Conservation (phyloP, 2,329 filamentous ascomycete species). For the Neoscytalidium dimidiatum region DNA sequence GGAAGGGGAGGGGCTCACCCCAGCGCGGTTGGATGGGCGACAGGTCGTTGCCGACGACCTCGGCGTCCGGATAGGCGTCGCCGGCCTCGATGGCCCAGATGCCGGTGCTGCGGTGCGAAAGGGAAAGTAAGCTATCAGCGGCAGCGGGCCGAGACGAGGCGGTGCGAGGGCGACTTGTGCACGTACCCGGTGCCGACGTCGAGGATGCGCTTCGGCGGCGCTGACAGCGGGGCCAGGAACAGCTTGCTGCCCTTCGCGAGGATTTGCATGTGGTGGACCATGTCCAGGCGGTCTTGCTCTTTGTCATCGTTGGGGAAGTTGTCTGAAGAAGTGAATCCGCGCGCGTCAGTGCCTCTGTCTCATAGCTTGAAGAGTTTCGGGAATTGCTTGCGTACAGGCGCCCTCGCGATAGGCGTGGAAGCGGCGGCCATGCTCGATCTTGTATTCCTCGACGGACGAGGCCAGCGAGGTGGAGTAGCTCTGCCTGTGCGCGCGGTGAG, state of each 20-base stretch:
- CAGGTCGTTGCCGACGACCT: slow-evolving; percentile 45
- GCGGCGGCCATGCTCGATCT: slow-evolving; percentile 32
- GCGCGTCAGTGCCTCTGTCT: background rate
- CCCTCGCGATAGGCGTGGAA: slow-evolving; percentile 39
- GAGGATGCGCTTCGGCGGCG: slow-evolving; percentile 23
- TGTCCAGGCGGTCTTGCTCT: slow-evolving; percentile 19
- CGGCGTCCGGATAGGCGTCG: slow-evolving; percentile 32
- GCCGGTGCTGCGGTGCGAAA: slow-evolving; percentile 10
- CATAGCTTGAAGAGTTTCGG: background rate
- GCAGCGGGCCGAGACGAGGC: background rate
- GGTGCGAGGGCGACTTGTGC: background rate
- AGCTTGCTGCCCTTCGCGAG: slow-evolving; percentile 19
- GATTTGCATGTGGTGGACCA: slow-evolving; percentile 16
- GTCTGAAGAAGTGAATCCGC: background rate
- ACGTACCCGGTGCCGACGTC: slow-evolving; percentile 26
- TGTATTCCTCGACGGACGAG: slow-evolving; percentile 23
- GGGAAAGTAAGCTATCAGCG: background rate
- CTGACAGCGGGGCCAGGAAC: slow-evolving; percentile 24
- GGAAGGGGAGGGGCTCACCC: slow-evolving; percentile 13
- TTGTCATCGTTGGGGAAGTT: slow-evolving; percentile 28
- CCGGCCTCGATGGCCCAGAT: slow-evolving; percentile 32
- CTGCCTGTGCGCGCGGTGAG: background rate
- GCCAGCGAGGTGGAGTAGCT: slow-evolving; percentile 26
- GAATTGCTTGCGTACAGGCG: background rate
- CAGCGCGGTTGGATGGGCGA: slow-evolving; percentile 52